Conservation (phyloP, 164 flowering plant genomes). For the Vitis amurensis region DNA sequence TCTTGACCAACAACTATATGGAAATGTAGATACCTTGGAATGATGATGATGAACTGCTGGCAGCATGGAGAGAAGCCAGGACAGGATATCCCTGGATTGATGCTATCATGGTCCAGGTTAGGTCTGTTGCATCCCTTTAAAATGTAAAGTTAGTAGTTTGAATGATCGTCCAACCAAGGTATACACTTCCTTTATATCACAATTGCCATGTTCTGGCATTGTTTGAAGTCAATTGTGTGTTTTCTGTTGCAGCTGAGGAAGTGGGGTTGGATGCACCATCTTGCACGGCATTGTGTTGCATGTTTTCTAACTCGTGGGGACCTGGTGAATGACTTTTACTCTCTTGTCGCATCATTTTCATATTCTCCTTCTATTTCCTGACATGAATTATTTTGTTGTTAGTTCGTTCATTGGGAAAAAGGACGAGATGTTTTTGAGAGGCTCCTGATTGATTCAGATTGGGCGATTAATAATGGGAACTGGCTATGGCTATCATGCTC, state of each 20-base stretch:
- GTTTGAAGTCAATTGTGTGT: constrained; percentile 9
- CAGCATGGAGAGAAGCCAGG: constrained; percentile 91
- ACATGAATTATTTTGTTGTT: constrained; percentile 15
- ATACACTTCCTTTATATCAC: neutral
- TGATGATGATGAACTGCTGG: constrained; percentile 57
- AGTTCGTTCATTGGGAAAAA: constrained; percentile 96
- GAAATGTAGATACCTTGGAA: constrained; percentile 82
- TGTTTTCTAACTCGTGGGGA: constrained; percentile 98
- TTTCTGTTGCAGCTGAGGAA: constrained; percentile 55
- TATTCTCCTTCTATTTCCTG: constrained; percentile 11
- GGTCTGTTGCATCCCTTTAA: constrained; percentile 1
- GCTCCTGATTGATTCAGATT: constrained; percentile 91
- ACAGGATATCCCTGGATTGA: constrained; percentile 99
- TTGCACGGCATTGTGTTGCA: constrained; percentile 94
- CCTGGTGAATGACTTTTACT: constrained; percentile 52
- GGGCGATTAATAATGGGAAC: constrained; percentile 95
- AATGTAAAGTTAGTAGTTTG: no score
- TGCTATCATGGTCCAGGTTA: constrained; percentile 96
- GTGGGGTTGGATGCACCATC: constrained; percentile 99
- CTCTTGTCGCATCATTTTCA: neutral
- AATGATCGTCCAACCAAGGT: neutral
- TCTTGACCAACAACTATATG: neutral
- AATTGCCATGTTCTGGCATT: neutral
- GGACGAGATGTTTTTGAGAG: constrained; percentile 96
- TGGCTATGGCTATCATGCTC: constrained; percentile 99